Evolutionary conservation across 148 eudicot genomes (phyloP).

Genomic region (Rhododendron mucronatum): DNA sequence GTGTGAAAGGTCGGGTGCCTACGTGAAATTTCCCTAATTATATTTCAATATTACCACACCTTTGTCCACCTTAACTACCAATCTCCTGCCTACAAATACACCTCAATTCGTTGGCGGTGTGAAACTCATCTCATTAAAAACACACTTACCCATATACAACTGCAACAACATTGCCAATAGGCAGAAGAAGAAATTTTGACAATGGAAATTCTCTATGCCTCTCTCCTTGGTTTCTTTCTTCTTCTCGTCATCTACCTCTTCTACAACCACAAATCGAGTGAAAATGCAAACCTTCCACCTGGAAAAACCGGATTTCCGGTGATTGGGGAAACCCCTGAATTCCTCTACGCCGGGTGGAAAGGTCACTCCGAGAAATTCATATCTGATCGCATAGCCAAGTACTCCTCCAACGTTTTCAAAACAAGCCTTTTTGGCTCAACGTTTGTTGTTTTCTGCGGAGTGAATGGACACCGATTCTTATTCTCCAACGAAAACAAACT

Average conservation of each 20-base stretch:
- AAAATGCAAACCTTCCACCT: not conserved
- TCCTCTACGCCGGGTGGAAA: not conserved
- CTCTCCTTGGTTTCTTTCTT: not conserved
- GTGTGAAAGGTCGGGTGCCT: too few relatives aligned
- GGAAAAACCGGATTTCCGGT: not conserved
- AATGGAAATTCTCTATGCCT: not conserved
- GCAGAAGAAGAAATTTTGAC: not conserved
- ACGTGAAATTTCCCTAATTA: too few relatives aligned
- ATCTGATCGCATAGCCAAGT: not conserved
- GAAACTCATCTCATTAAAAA: too few relatives aligned
- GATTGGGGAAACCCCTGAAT: not conserved
- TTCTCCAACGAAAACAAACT: not conserved
- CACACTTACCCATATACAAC: not conserved
- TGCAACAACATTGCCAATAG: not conserved
- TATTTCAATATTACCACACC: too few relatives aligned
- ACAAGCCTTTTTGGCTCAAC: not conserved
- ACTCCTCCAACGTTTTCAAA: not conserved
- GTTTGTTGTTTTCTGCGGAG: not conserved
- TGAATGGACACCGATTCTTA: not conserved
- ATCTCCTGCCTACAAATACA: too few relatives aligned
- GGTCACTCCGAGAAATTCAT: not conserved
- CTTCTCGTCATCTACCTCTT: not conserved
- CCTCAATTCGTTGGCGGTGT: too few relatives aligned
- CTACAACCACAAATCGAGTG: not conserved
- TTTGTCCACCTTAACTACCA: too few relatives aligned